Percentiles rank a stretch among this genome's conserved stretches.
Evolutionary conservation across 257 asterid species (phyloP).

Genomic region (Henckelia pumila): DNA sequence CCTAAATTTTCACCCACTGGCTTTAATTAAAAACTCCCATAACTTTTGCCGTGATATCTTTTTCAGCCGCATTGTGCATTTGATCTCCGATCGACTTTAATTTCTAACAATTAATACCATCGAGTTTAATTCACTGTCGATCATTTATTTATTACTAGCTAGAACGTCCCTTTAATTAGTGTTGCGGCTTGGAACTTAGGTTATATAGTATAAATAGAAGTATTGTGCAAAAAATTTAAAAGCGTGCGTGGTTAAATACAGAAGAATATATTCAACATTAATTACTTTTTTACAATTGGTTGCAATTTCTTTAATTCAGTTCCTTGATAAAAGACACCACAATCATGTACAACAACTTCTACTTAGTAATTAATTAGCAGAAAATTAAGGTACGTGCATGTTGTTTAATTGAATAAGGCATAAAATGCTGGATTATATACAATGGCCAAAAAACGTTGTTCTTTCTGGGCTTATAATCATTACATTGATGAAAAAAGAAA

Average conservation of each 20-base stretch:
- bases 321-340: too few relatives aligned
- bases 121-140: not conserved
- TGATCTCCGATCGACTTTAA: not conserved
- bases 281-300: too few relatives aligned
- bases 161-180: not conserved
- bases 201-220: too few relatives aligned
- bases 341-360: too few relatives aligned
- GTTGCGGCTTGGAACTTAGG: not conserved
- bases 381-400: too few relatives aligned
- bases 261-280: not conserved
- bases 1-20: not conserved
- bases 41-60: not conserved
- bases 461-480: not conserved
- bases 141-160: too few relatives aligned
- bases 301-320: not conserved
- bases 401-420: too few relatives aligned
- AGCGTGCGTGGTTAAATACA: not conserved
- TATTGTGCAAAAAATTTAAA: not conserved
- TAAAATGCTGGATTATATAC: too few relatives aligned
- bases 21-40: conserved; percentile 4
- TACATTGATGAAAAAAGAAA: not conserved
- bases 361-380: too few relatives aligned
- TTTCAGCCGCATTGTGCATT: not conserved
- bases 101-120: too few relatives aligned
- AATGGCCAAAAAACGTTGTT: not conserved